Conservation (phyloP, 192 early-diverging fungal genomes). For the Diversispora epigaea region DNA sequence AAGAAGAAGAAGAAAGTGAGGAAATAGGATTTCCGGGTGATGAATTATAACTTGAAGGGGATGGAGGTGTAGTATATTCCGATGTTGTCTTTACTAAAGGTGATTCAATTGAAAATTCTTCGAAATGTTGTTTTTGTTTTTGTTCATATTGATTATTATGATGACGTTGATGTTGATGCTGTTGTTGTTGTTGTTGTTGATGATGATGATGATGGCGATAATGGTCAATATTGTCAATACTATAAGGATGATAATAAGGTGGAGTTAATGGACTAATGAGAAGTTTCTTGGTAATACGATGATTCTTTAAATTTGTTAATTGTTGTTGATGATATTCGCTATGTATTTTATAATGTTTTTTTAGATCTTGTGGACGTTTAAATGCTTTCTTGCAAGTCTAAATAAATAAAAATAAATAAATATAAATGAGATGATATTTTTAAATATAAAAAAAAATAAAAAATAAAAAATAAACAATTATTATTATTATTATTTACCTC, state of each 20-base stretch:
- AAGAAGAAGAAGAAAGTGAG: too few species aligned
- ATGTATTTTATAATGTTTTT: slow-evolving; percentile 90
- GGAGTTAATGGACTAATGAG: slow-evolving; percentile 30
- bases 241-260: slow-evolving; percentile 27
- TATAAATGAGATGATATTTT: not conserved
- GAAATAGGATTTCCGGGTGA: too few species aligned
- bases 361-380: slow-evolving; percentile 92
- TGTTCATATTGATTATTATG: too few species aligned
- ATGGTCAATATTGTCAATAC: too few species aligned
- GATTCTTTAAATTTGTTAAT: slow-evolving; percentile 8
- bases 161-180: too few species aligned
- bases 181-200: too few species aligned
- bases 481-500: slow-evolving; percentile 43
- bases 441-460: not conserved
- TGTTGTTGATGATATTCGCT: slow-evolving; percentile 41
- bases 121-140: too few species aligned
- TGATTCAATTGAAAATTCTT: too few species aligned
- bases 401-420: not conserved
- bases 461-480: not conserved
- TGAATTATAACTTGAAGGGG: too few species aligned
- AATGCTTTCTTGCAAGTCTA: slow-evolving; percentile 79
- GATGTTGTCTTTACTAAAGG: too few species aligned
- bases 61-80: too few species aligned
- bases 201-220: too few species aligned
- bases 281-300: not conserved